Base-by-base conservation (phyloP, 148 eudicot genomes). In the Euryodendron excelsum region DNA sequence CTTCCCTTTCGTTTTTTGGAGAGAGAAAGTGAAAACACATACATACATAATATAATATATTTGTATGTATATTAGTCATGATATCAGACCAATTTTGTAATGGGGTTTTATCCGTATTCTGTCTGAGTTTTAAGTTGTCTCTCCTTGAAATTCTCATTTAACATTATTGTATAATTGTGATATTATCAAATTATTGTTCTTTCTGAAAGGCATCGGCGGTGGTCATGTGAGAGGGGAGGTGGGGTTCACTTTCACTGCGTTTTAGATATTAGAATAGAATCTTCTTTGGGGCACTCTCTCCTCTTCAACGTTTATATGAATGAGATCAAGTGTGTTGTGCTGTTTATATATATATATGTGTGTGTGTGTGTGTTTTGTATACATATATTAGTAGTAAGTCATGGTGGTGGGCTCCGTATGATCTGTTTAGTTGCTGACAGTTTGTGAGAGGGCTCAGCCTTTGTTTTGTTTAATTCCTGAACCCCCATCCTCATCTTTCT, bases 261-360 rank as follows among this genome's bases (percentile, higher is more conserved):
- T 79, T 84, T 75, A 72, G n/a, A n/a, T n/a, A n/a, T n/a, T n/a
- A n/a, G 90, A 88, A 86, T 88, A 88, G 91, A 88, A 88, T 88
- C 91, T 88, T 88, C 91, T 80, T 62, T 82, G 85, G n/a, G 64
- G 27, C 69, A 56, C 76, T 82, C 85, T 80, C 79, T 78, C 66
- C 55, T 48, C 44, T 61, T 73, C 73, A n/a, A 21, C 52, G n/a
- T n/a, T 41, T 82, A 44, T 55, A 82, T 52, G 69, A 62, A 28
- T 41, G 69, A 61, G 39, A 44, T 64, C n/a, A n/a, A n/a, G n/a
- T n/a, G n/a, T 74, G 73, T 39, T 68, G 79, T 66, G 58, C 3
- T 28, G 28, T 17, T 25, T 15, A 69, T 68, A 30, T 70, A 73
- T 36, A 53, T 36, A n/a, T n/a, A n/a, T n/a, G n/a, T n/a, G n/a